phyloP scores from a whole-genome alignment of 495 filamentous ascomycete genomes.

The Glonium stellatum region DNA sequence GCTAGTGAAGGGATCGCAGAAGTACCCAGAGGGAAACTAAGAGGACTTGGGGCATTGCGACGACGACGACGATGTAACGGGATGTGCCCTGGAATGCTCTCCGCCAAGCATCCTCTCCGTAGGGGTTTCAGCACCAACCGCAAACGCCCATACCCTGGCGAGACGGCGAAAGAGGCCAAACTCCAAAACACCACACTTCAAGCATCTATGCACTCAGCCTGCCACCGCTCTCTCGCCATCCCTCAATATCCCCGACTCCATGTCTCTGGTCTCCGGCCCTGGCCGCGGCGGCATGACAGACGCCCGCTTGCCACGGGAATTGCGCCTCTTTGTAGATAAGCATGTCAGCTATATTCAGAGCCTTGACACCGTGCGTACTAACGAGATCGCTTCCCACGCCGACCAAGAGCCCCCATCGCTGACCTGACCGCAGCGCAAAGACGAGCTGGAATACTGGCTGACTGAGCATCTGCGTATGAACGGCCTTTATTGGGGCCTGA shows the following conservation, averaged over 20 bases:
- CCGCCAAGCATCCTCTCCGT: not conserved
- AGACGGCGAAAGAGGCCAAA: not conserved
- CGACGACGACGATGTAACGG: not conserved
- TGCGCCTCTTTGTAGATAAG: conserved; percentile 60
- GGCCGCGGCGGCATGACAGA: conserved; percentile 44
- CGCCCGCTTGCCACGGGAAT: conserved; percentile 49
- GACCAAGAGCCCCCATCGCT: conserved; percentile 18
- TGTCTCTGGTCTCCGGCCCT: conserved; percentile 58
- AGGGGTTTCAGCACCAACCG: not conserved
- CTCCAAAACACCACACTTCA: not conserved
- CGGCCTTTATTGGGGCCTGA: conserved; percentile 94
- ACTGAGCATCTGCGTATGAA: conserved; percentile 93
- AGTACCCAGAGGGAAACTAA: not conserved
- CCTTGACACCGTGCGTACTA: conserved; percentile 66
- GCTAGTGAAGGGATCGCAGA: not conserved
- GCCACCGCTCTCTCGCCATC: not conserved
- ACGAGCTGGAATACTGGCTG: conserved; percentile 94
- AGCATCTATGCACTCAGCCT: not conserved
- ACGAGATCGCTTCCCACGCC: conserved; percentile 10
- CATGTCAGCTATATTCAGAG: conserved; percentile 93
- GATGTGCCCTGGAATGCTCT: not conserved
- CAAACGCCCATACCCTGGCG: too few species aligned
- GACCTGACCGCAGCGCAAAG: conserved; percentile 55
- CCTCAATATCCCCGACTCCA: conserved; percentile 27
- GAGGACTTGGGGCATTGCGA: not conserved